A percentile compares a stretch with the other conserved stretches of the same genome.
Evolutionary conservation across 768 basidiomycete genomes (phyloP).

Genomic region (Lentinula edodes): DNA sequence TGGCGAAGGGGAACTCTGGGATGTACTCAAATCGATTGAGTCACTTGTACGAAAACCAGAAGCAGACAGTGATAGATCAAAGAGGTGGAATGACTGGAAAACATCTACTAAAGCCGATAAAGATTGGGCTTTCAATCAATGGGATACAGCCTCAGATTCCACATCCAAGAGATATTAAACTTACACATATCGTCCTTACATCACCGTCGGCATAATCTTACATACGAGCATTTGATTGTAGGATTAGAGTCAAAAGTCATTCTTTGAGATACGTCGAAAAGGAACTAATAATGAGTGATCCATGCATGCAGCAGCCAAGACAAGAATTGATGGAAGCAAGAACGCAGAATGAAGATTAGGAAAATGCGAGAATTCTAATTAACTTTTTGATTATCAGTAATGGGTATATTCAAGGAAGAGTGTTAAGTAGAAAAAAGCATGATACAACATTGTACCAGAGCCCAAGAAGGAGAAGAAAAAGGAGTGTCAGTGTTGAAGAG

Average conservation of each 20-base stretch:
- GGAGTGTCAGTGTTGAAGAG: constrained; percentile 18
- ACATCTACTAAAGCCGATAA: constrained; percentile 24
- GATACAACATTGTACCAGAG: constrained; percentile 3
- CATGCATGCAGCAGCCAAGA: background rate
- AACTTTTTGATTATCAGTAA: background rate
- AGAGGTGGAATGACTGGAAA: constrained; percentile 48
- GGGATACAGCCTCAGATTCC: constrained; percentile 23
- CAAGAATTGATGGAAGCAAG: background rate
- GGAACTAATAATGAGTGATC: background rate
- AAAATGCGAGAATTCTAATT: background rate
- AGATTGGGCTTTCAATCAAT: constrained; percentile 46
- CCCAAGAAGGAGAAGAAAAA: background rate
- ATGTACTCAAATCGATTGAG: constrained; percentile 48
- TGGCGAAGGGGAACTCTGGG: constrained; percentile 46
- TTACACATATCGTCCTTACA: too few species aligned
- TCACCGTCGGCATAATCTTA: too few species aligned
- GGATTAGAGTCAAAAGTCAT: too few species aligned
- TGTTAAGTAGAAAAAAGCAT: background rate
- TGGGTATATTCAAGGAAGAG: background rate
- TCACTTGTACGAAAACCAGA: constrained; percentile 16
- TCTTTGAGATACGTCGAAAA: background rate
- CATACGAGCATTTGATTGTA: too few species aligned
- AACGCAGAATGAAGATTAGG: background rate
- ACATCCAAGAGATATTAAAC: background rate
- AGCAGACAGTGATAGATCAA: constrained; percentile 7